phyloP scores from a whole-genome alignment of 495 filamentous ascomycete species.

The Eremomyces bilateralis region DNA sequence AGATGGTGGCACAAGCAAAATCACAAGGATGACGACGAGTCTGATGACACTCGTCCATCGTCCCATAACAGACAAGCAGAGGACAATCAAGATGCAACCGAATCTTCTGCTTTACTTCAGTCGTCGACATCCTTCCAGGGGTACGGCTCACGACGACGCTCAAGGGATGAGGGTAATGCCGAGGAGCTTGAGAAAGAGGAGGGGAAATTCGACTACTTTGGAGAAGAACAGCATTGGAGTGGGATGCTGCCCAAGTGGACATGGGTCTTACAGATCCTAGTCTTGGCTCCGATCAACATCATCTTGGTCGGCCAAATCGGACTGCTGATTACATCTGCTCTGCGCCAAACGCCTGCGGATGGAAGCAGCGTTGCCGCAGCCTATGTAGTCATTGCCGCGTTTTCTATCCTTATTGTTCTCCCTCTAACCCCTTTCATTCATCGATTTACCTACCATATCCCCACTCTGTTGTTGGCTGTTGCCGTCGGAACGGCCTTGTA shows the following conservation, averaged over 20 bases:
- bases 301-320: constrained; percentile 52
- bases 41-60: constrained; percentile 7
- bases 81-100: constrained; percentile 37
- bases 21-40: constrained; percentile 4
- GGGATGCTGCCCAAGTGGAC: constrained; percentile 53
- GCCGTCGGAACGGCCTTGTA: constrained; percentile 63
- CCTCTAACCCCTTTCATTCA: constrained; percentile 73
- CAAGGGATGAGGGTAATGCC: constrained; percentile 13
- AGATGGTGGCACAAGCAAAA: not conserved
- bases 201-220: constrained; percentile 14
- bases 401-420: constrained; percentile 51
- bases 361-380: constrained; percentile 23
- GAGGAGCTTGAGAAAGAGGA: constrained; percentile 8
- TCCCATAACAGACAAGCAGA: no score
- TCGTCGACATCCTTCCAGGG: constrained; percentile 63
- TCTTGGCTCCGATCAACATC: constrained; percentile 55
- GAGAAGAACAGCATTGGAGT: constrained; percentile 52
- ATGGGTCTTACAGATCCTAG: constrained; percentile 70
- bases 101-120: constrained; percentile 59
- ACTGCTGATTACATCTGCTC: constrained; percentile 46
- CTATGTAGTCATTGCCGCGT: constrained; percentile 44
- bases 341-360: constrained; percentile 57
- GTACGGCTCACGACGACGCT: constrained; percentile 29
- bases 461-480: constrained; percentile 49
- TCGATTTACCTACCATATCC: constrained; percentile 64